A percentile compares a stretch with the other conserved stretches of the same genome.
These are phyloP conservation scores for Kwoniella dejecticola DNA, from an alignment of 768 basidiomycete genomes.

Conservation along the genomic window DNA sequence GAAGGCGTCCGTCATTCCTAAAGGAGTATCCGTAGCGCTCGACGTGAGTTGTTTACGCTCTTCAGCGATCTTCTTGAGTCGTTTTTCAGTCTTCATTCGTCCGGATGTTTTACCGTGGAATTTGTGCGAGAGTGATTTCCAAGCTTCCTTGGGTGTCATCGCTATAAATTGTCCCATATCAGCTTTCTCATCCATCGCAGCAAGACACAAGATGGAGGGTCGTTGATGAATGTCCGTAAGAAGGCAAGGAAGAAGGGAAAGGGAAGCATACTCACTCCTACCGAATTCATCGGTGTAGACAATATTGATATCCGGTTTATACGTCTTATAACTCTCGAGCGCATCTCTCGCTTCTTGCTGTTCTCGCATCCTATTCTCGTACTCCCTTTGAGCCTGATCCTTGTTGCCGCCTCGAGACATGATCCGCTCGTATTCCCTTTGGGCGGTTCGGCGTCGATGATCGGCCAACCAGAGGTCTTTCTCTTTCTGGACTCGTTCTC, in stretches of 20 bases:
- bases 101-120: constrained; percentile 99
- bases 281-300: constrained; percentile 97
- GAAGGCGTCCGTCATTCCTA: constrained; percentile 94
- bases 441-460: constrained; percentile 71
- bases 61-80: constrained; percentile 94
- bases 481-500: constrained; percentile 79
- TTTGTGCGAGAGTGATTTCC: constrained; percentile 95
- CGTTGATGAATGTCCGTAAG: background rate
- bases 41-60: constrained; percentile 93
- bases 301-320: constrained; percentile 96
- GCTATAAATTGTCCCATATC: constrained; percentile 24
- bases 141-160: constrained; percentile 88
- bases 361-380: constrained; percentile 88
- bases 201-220: no score
- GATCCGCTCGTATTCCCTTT: constrained; percentile 77
- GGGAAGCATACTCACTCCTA: constrained; percentile 61
- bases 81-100: constrained; percentile 95
- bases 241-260: background rate
- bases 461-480: constrained; percentile 89
- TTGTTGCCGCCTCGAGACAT: constrained; percentile 73
- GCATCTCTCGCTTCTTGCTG: constrained; percentile 83
- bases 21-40: constrained; percentile 91
- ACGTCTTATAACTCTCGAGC: constrained; percentile 81
- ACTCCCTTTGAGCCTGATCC: constrained; percentile 91
- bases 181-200: no score